Evolutionary conservation across 2,329 filamentous ascomycete genomes (phyloP).

Genomic region (Penicillium brevicompactum): DNA sequence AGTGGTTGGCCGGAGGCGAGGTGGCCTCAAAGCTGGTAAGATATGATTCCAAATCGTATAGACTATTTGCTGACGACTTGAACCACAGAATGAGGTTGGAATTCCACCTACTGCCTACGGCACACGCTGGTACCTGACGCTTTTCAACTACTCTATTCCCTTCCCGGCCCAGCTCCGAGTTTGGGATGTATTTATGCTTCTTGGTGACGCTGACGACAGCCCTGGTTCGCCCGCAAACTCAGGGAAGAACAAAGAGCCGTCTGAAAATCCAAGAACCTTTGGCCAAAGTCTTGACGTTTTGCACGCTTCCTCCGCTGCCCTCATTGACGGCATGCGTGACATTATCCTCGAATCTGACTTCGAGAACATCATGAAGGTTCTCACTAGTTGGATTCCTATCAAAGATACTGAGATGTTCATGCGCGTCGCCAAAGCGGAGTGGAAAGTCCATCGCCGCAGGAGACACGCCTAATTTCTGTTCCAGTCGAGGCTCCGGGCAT

Average conservation of each 20-base stretch:
- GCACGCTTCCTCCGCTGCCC: slow-evolving; percentile 84
- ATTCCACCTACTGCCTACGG: slow-evolving; percentile 93
- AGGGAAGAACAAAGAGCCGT: slow-evolving; percentile 27
- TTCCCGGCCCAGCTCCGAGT: slow-evolving; percentile 92
- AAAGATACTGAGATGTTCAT: slow-evolving; percentile 93
- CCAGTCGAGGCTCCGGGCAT: not conserved
- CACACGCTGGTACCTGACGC: slow-evolving; percentile 93
- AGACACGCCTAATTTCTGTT: slow-evolving; percentile 20
- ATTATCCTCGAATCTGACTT: slow-evolving; percentile 92
- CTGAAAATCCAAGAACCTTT: slow-evolving; percentile 42
- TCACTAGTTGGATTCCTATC: slow-evolving; percentile 92
- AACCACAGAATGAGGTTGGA: slow-evolving; percentile 66
- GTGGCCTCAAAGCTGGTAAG: slow-evolving; percentile 79
- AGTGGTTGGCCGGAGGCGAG: slow-evolving; percentile 78
- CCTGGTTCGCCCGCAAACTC: slow-evolving; percentile 21
- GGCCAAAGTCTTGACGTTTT: slow-evolving; percentile 77
- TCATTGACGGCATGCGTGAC: slow-evolving; percentile 87
- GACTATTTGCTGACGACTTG: slow-evolving; percentile 3
- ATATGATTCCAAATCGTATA: slow-evolving; percentile 19
- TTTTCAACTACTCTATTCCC: slow-evolving; percentile 96
- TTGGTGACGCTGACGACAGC: slow-evolving; percentile 70
- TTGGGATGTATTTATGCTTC: slow-evolving; percentile 96
- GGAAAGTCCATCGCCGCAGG: slow-evolving; percentile 66
- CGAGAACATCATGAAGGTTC: slow-evolving; percentile 95
- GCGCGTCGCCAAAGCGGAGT: slow-evolving; percentile 85